A percentile compares a stretch with the other conserved stretches of the same genome.
Evolutionary conservation across 1,284 basidiomycete species (phyloP).

Genomic region (Schizophyllum amplum): DNA sequence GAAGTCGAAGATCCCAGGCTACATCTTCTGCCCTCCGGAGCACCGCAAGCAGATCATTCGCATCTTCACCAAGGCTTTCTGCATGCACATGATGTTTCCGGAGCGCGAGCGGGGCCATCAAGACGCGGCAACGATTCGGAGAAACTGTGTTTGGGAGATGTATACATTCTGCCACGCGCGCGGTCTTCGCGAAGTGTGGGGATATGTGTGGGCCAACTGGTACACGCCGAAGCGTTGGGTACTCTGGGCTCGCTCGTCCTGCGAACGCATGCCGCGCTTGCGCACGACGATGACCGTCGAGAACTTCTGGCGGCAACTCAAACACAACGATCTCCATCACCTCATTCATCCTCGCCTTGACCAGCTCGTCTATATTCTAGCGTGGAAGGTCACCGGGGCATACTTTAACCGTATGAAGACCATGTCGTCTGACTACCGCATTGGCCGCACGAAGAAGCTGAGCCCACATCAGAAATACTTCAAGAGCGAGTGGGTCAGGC

Average conservation of each 20-base stretch:
- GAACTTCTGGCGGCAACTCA: conserved; percentile 26
- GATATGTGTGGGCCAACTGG: conserved; percentile 27
- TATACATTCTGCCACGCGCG: conserved; percentile 22
- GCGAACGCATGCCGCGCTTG: conserved; percentile 15
- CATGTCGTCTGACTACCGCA: conserved; percentile 11
- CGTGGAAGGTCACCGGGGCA: conserved; percentile 17
- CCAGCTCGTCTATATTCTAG: conserved; percentile 22
- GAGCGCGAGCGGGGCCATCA: conserved; percentile 10
- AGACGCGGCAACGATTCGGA: conserved; percentile 14
- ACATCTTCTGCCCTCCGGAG: conserved; percentile 24
- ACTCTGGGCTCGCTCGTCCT: conserved; percentile 26
- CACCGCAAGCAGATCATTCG: conserved; percentile 21
- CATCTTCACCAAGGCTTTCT: conserved; percentile 24
- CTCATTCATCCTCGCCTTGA: conserved; percentile 20
- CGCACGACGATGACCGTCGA: conserved; percentile 27
- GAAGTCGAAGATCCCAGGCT: conserved; percentile 14
- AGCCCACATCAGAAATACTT: conserved; percentile 11
- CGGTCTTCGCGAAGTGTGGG: conserved; percentile 25
- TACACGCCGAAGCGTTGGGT: conserved; percentile 23
- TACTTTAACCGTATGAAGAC: conserved; percentile 13
- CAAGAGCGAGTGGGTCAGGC: conserved; percentile 13
- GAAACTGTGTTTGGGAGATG: conserved; percentile 21
- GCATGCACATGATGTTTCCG: conserved; percentile 21
- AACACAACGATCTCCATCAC: conserved; percentile 23
- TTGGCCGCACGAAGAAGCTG: conserved; percentile 10